Evolutionary conservation across 23 red algal species (phyloP).

Genomic region (Gracilariopsis chorda): DNA sequence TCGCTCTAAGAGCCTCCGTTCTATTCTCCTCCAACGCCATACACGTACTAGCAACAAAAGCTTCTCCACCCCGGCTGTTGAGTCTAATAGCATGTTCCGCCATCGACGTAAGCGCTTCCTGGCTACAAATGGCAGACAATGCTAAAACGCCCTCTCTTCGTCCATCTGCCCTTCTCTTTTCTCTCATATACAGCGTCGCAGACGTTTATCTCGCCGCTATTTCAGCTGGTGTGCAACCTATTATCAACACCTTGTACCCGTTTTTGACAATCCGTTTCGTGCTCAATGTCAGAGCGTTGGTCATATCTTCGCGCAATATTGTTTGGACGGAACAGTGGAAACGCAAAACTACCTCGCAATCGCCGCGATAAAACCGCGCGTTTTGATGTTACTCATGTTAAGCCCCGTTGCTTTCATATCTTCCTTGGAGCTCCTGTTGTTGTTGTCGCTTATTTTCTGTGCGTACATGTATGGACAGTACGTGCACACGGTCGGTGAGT

Average conservation of each 20-base stretch:
- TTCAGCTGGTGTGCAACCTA: background rate
- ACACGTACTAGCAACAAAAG: conserved; percentile 16
- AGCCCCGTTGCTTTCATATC: too few relatives aligned
- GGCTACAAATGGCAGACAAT: conserved; percentile 41
- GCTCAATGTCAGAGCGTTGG: conserved; percentile 1
- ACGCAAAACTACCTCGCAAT: background rate
- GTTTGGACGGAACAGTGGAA: conserved; percentile 18
- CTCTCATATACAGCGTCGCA: conserved; percentile 3
- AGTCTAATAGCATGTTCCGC: conserved; percentile 5
- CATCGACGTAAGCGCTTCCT: conserved; percentile 29
- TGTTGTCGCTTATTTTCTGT: too few relatives aligned
- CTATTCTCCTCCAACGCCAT: conserved; percentile 50
- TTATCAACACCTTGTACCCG: conserved; percentile 7
- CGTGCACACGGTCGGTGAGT: too few relatives aligned
- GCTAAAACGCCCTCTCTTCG: conserved; percentile 15
- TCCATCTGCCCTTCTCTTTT: background rate
- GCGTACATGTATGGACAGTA: too few relatives aligned
- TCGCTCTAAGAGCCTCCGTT: conserved; percentile 15
- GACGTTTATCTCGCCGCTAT: conserved; percentile 48
- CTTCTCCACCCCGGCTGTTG: background rate
- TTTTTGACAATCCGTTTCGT: conserved; percentile 16
- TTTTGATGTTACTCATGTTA: too few relatives aligned
- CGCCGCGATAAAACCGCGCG: too few relatives aligned
- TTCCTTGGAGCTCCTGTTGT: too few relatives aligned
- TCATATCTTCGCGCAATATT: background rate